Base-by-base conservation (phyloP, 257 asterid species). In the Cinchona pubescens region DNA sequence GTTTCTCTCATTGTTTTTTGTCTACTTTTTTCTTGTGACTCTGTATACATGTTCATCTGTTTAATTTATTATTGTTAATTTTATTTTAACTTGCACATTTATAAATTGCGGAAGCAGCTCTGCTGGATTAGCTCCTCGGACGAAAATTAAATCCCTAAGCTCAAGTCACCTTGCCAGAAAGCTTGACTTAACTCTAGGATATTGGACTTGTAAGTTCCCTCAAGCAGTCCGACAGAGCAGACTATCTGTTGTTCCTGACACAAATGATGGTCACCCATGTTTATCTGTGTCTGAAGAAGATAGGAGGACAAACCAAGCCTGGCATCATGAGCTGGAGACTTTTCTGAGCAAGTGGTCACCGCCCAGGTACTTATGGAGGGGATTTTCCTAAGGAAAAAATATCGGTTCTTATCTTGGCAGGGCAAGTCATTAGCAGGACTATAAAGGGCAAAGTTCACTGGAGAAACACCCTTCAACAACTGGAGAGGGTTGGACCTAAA, bases 361-460 rank as follows among this genome's bases (percentile, higher is more conserved):
- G 64, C 97, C 99, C 9, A 85, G 85, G 82, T 95, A 92, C 88
- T 80, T 92, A 69, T 92, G 99, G 99, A 85, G 96, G 81, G 99
- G 97, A 78, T 79, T 94, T n/a, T n/a, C n/a, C n/a, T n/a, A n/a
- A n/a, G n/a, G n/a, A n/a, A n/a, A n/a, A n/a, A n/a, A n/a, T n/a
- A 68, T 86, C 98, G 0, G 87, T 84, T 51, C 87, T 90, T 75
- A 83, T 94, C 58, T 71, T 92, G 77, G 83, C 96, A 15, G 98
- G 99, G 58, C 98, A 92, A 81, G 98, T 94, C 63, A 81, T 90
- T 73, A 82, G 62, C 1, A 82, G 96, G 73, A 76, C 78, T 4
- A 27, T 91, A 23, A 90, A 77, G 72, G 99, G 96, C 37, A 94
- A 86, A 81, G 67, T 94, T 65, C 98, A 92, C 81, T 88, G 96